Evolutionary conservation across 352 stramenopile genomes (phyloP), one percentile per base, ranked within the genome.

Genomic region (Peronospora farinosa): DNA sequence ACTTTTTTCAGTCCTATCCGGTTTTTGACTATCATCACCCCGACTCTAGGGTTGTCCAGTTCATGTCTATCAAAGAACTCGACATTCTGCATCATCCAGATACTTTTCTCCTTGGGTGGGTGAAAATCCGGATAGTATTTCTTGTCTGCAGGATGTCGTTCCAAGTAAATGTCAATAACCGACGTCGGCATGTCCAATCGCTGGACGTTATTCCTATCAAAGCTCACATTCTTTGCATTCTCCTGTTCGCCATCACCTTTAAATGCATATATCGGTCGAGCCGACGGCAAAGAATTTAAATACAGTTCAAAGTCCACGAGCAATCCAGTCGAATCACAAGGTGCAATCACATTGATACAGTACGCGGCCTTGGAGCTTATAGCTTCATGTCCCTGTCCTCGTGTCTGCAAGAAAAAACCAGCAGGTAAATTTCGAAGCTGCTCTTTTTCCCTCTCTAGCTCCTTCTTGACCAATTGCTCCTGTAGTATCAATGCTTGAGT

Each of bases 61-160:
- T 91, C 80, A 49, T 91, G 80, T 38, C 78, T 72, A 41, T 91
- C 80, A 35, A 91, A 91, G 50, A 87, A 88, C 54, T 91, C 77
- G 46, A 82, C 72, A 57, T 91, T 88, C 53, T 87, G 75, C 78
- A 91, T 86, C 74, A 91, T 85, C 80, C 80, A 91, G 46, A 91
- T 85, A 16, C 71, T 73, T 57, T 91, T 91, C 35, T 86, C 69
- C 10, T 56, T 58, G 6, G 77, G 75, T 8, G 68, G 61, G 23
- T 71, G 55, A 35, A 74, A 71, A 16, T 84, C 40, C 16, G 57
- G 53, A 48, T 86, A 89, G 55, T 89, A 89, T 46, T 87, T 87
- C 12, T 51, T 72, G 60, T 88, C 77, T 11, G 83, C 55, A 7
- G 80, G 80, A 52, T 88, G 80, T 40, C 78, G 71, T 47, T 86